Percentiles rank a stretch among this genome's conserved stretches.
phyloP scores from a whole-genome alignment of 129 eudicot species.

The Centella asiatica region DNA sequence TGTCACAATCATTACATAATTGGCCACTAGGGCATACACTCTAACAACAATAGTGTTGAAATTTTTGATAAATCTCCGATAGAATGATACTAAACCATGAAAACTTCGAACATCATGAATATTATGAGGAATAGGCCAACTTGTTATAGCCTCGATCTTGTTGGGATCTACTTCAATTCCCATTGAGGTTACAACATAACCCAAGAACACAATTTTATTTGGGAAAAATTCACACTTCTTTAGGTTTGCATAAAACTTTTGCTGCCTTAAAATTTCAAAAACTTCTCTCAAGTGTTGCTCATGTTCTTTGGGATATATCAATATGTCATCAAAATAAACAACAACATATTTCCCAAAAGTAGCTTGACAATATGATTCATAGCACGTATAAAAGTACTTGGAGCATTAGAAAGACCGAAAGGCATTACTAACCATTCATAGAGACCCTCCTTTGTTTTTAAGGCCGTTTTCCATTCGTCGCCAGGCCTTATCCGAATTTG shows the following conservation, averaged over 20 bases:
- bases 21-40: too few relatives aligned
- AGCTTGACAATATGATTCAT: neutral
- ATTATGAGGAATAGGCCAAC: neutral
- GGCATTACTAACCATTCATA: neutral
- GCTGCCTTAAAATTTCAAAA: neutral
- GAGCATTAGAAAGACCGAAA: neutral
- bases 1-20: too few relatives aligned
- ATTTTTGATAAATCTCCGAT: neutral
- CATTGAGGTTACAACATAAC: neutral
- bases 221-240: neutral
- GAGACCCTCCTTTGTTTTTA: neutral
- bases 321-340: neutral
- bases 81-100: slow-evolving; percentile 1
- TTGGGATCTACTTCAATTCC: neutral
- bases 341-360: neutral
- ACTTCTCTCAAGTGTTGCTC: neutral
- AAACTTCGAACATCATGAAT: neutral
- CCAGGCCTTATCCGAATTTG: neutral
- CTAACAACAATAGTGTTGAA: neutral
- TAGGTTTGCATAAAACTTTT: neutral
- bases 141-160: neutral
- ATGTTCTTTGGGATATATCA: neutral
- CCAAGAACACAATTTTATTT: neutral
- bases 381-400: neutral
- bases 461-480: slow-evolving; percentile 3